A percentile compares a stretch with the other conserved stretches of the same genome.
Evolutionary conservation across 805 yeast genomes (phyloP).

Genomic region (Scheffersomyces spartinae): DNA sequence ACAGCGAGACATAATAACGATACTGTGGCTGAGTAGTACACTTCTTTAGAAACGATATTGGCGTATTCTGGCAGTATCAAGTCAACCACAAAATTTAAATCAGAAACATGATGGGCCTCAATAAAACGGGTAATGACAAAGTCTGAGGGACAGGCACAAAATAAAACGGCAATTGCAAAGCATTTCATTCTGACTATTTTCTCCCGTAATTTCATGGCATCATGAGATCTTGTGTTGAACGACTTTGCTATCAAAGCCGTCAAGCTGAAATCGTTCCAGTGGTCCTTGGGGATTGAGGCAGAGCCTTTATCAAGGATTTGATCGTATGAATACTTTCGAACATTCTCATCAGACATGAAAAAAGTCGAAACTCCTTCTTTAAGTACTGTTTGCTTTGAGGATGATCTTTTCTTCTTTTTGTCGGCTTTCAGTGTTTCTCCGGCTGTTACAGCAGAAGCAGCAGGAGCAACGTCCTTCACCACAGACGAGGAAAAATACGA

Average conservation of each 20-base stretch:
- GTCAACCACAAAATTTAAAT: constrained; percentile 59
- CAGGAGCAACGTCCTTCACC: background rate
- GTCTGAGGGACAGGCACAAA: constrained; percentile 45
- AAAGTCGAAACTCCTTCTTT: constrained; percentile 43
- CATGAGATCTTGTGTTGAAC: constrained; percentile 45
- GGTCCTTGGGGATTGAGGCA: constrained; percentile 46
- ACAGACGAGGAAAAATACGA: constrained; percentile 32
- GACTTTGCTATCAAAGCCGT: constrained; percentile 61
- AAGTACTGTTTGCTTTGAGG: constrained; percentile 1
- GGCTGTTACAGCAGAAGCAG: background rate
- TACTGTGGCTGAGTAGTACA: constrained; percentile 50
- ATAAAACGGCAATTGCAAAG: constrained; percentile 54
- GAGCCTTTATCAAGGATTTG: constrained; percentile 55
- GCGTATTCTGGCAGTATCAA: constrained; percentile 55
- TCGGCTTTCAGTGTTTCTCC: constrained; percentile 1
- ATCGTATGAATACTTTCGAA: constrained; percentile 41
- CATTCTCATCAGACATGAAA: constrained; percentile 40
- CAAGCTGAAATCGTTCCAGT: constrained; percentile 51
- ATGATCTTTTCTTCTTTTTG: constrained; percentile 3
- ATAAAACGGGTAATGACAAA: constrained; percentile 54
- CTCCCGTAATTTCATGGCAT: constrained; percentile 43
- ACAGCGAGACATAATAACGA: constrained; percentile 61
- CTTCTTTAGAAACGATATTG: constrained; percentile 33
- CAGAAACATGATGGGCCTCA: constrained; percentile 60
- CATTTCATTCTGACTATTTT: constrained; percentile 54